Conservation (phyloP, 75 land plant species). For the Cunninghamia lanceolata region DNA sequence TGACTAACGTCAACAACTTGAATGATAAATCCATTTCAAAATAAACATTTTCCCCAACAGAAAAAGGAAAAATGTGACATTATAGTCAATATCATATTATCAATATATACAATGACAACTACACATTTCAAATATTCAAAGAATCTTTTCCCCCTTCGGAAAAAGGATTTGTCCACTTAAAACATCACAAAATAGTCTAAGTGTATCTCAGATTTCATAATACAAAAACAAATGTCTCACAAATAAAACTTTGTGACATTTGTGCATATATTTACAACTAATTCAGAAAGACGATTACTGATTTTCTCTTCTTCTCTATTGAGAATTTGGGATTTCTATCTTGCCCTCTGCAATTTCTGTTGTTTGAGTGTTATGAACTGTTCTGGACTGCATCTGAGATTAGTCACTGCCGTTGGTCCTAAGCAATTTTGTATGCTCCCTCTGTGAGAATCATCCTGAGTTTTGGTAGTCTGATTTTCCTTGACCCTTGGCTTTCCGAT, state of each 20-base stretch:
- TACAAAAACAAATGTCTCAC: background rate
- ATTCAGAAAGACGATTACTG: background rate
- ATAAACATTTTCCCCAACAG: no score
- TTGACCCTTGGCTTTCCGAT: conserved; percentile 17
- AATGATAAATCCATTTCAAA: no score
- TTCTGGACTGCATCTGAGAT: background rate
- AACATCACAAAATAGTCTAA: background rate
- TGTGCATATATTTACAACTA: background rate
- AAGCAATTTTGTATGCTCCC: background rate
- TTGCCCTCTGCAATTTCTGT: background rate
- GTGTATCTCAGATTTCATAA: background rate
- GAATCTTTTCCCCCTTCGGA: no score
- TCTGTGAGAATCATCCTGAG: background rate
- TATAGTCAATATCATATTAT: no score
- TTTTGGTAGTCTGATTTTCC: background rate
- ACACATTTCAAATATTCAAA: no score
- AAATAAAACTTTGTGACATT: background rate
- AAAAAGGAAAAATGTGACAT: no score
- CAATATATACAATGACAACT: no score
- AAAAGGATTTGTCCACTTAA: background rate
- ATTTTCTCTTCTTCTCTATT: background rate
- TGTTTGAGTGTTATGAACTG: background rate
- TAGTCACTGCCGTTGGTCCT: background rate
- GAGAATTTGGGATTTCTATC: background rate
- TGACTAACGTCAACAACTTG: no score